These are phyloP conservation scores for Tolypocladium amazonense DNA, from an alignment of 2,329 filamentous ascomycete species.

Conservation along the genomic window DNA sequence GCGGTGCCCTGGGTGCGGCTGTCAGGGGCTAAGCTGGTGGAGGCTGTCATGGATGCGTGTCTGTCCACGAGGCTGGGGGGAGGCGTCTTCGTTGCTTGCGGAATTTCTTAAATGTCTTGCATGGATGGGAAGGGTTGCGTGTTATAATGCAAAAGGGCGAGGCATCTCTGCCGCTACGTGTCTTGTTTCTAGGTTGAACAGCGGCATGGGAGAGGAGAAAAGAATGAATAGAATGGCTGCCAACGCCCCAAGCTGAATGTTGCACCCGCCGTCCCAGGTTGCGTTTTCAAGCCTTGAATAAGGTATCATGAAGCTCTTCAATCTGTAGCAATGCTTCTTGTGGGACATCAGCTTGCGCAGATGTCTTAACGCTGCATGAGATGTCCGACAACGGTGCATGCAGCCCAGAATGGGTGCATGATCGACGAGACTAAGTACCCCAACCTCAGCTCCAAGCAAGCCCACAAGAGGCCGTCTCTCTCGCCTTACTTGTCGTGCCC, in stretches of 20 bases:
- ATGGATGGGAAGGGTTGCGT: slow-evolving; percentile 1
- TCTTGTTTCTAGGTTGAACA: background rate
- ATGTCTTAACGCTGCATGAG: too few species aligned
- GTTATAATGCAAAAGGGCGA: background rate
- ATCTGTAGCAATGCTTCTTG: background rate
- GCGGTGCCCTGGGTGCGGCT: slow-evolving; percentile 63
- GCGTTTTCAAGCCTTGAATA: too few species aligned
- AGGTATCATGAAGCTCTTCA: background rate
- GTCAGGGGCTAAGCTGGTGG: slow-evolving; percentile 42
- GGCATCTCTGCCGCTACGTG: background rate
- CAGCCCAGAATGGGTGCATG: too few species aligned
- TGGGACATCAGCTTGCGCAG: background rate
- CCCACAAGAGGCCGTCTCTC: background rate
- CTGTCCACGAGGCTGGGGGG: slow-evolving; percentile 1
- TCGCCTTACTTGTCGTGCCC: too few species aligned
- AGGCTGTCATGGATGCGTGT: slow-evolving; percentile 1
- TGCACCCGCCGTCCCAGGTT: too few species aligned
- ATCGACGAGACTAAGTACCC: too few species aligned
- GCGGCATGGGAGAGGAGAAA: background rate
- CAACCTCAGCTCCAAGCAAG: too few species aligned
- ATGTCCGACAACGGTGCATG: too few species aligned
- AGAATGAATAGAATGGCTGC: background rate
- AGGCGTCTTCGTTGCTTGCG: slow-evolving; percentile 5
- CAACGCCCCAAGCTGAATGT: background rate
- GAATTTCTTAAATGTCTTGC: background rate